Percentiles rank a stretch among this genome's conserved stretches.
Conservation (phyloP, 2,329 filamentous ascomycete genomes). For the Xenoacremonium recifei region DNA sequence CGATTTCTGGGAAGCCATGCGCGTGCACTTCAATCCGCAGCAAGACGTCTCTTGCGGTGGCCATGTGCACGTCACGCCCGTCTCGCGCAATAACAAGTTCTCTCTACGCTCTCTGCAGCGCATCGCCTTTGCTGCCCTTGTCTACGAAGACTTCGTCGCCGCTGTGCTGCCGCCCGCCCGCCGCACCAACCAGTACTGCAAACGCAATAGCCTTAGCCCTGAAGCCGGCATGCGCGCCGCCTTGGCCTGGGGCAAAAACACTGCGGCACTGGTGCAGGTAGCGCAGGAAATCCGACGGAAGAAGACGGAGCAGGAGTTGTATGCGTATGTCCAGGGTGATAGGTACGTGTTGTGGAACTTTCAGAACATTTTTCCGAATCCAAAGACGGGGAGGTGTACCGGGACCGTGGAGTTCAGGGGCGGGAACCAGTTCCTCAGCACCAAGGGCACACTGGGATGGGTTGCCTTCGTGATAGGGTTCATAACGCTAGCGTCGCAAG, state of each 20-base stretch:
- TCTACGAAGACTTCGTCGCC: constrained; percentile 34
- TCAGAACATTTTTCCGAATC: constrained; percentile 36
- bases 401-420: constrained; percentile 40
- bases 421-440: constrained; percentile 38
- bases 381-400: constrained; percentile 35
- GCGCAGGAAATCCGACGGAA: constrained; percentile 28
- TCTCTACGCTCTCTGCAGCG: constrained; percentile 33
- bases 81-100: constrained; percentile 33
- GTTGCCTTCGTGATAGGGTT: constrained; percentile 39
- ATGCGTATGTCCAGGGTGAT: constrained; percentile 37
- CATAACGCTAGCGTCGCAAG: constrained; percentile 34
- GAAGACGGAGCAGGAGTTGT: constrained; percentile 30
- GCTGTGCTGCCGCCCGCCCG: constrained; percentile 31
- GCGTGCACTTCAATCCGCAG: constrained; percentile 38
- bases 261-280: constrained; percentile 23
- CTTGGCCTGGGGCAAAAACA: constrained; percentile 27
- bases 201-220: constrained; percentile 30
- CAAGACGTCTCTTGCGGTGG: constrained; percentile 35
- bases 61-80: constrained; percentile 39
- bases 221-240: constrained; percentile 29
- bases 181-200: constrained; percentile 36
- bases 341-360: constrained; percentile 42
- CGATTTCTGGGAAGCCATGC: constrained; percentile 42
- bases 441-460: constrained; percentile 37
- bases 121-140: constrained; percentile 35